Evolutionary conservation across 2,329 filamentous ascomycete genomes (phyloP), one percentile per base, ranked within the genome.

Genomic region (Hypoxylon sp.): DNA sequence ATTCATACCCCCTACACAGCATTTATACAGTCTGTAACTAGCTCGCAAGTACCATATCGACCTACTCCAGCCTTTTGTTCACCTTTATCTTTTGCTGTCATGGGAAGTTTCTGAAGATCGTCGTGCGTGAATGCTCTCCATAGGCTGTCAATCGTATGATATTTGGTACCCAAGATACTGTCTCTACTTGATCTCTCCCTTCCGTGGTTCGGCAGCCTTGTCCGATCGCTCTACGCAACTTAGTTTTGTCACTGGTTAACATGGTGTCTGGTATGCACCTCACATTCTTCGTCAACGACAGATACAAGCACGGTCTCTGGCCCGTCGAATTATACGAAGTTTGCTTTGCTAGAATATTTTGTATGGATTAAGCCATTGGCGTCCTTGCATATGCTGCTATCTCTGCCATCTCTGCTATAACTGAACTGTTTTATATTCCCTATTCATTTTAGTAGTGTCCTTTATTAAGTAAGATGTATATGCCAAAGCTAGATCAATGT

Each of bases 1-100:
- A 47, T 26, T 19, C n/a, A 58, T 62, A 60, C 63, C 59, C 58
- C 46, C 35, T 4, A 26, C 14, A 19, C 39, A 59, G 63, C 58
- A 58, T 62, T 62, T 31, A 37, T 57, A 33, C 50, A 50, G 35
- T 42, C 29, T 57, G 14, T 14, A 47, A 2, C 37, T 9, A 17
- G 47, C 17, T 65, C n/a, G 14, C 42, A 31, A 39, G 9, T 11
- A 37, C 42, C 29, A 29, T 47, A 44, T 37, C n/a, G 14, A 5
- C 10, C 11, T 14, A 14, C 35, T 37, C n/a, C 35, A 37, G 14
- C 11, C 14, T 37, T 37, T 13, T 37, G 13, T 5, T 37, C 14
- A n/a, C 14, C 35, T n/a, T 37, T 5, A 13, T 14, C 35, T 5
- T 14, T 39, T 39, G 5, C 35, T 2, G 13, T 39, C 35, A 14